Evolutionary conservation across 83 land plant genomes (phyloP).

Genomic region (Thuja plicata): DNA sequence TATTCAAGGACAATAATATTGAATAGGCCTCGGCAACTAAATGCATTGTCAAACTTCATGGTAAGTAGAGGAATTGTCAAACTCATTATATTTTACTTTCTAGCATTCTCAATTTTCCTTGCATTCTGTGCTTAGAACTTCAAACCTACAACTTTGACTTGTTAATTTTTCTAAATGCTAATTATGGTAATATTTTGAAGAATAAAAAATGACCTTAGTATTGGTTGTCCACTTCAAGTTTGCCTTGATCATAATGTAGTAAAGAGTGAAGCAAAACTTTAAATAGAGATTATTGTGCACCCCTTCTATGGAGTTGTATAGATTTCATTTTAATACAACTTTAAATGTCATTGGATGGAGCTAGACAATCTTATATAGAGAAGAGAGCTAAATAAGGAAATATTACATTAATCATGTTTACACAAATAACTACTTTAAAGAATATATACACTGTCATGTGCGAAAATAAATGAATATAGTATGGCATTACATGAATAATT

Average conservation of each 20-base stretch:
- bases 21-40: constrained; percentile 13
- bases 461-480: too few species aligned
- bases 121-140: not conserved
- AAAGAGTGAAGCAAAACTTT: not conserved
- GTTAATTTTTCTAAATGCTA: not conserved
- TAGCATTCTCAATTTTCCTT: not conserved
- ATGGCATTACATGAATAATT: not conserved
- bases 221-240: not conserved
- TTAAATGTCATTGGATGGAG: not conserved
- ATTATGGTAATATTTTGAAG: not conserved
- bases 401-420: not conserved
- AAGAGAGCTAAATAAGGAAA: not conserved
- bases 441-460: not conserved
- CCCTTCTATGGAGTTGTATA: not conserved
- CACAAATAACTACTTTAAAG: not conserved
- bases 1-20: constrained; percentile 14
- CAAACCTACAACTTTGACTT: constrained; percentile 7
- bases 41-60: constrained; percentile 7
- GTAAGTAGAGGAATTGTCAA: not conserved
- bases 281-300: not conserved
- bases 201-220: not conserved
- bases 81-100: not conserved
- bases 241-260: not conserved
- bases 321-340: not conserved
- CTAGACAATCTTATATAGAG: not conserved